These are phyloP conservation scores for Plantago major DNA, from an alignment of 257 asterid genomes.

Conservation along the genomic window DNA sequence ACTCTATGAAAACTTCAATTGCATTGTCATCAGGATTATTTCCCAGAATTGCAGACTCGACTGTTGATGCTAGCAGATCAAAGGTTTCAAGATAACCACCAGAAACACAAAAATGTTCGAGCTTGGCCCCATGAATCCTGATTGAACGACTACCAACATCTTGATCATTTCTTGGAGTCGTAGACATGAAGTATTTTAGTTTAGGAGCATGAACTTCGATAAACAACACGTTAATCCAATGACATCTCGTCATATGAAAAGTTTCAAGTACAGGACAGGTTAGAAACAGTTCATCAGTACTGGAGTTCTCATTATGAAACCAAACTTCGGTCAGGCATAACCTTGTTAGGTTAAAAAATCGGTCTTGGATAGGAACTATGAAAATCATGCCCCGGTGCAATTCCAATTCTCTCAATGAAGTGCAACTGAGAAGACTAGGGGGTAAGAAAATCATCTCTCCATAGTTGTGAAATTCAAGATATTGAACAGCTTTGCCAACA, in stretches of 20 bases:
- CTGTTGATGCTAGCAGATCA: neutral
- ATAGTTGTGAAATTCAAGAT: neutral
- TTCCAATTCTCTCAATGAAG: neutral
- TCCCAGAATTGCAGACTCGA: neutral
- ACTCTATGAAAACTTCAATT: no score
- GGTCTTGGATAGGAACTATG: neutral
- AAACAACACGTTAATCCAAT: neutral
- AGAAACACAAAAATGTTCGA: neutral
- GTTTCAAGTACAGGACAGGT: neutral
- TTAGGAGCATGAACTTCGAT: neutral
- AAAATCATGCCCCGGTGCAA: neutral
- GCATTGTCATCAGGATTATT: neutral
- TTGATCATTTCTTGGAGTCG: neutral
- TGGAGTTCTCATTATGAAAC: neutral
- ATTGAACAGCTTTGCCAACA: neutral
- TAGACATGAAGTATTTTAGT: neutral
- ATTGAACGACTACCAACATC: neutral
- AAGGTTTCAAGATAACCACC: neutral
- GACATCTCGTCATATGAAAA: neutral
- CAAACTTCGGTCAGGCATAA: neutral
- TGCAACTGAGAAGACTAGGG: neutral
- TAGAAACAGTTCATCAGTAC: neutral
- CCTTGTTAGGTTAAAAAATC: neutral
- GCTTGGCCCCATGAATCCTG: neutral
- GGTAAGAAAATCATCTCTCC: neutral